Evolutionary conservation across 768 basidiomycete genomes (phyloP), one percentile per base, ranked within the genome.

Genomic region (Omphalotus guepiniiformis): DNA sequence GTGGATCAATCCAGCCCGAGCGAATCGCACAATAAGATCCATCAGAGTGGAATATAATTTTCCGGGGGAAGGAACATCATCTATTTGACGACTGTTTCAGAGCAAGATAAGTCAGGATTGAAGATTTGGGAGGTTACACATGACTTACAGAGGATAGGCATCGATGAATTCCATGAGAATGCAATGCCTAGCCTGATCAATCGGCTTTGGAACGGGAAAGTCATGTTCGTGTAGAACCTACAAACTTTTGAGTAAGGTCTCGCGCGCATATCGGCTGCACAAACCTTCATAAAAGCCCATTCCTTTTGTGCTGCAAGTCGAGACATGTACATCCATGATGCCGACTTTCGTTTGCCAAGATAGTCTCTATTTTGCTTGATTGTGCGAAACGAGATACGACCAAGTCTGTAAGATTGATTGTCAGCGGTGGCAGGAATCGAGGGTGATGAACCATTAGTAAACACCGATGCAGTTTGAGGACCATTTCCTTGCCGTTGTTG

Each of bases 301-400:
- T 99, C 96, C 62, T 97, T 98, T 69, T 95, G 87, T 7, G 96
- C 96, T 15, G 94, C 87, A 38, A 99, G 68, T 18, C 96, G 80
- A 18, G 92, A 94, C 90, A 99, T 91, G 68, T 97, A 98, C 93
- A 98, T 96, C 96, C 96, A 99, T 15, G 91, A 91, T 1, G 96
- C 95, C 15, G 87, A 90, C 66, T 93, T 93, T 34, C 96, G 80
- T 65, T 93, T 95, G 19, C 94, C 92, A 47, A 99, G 71, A 62
- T 98, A 99, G 61, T 99, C 96, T 50, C 96, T 76, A 61, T 98
- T 98, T 57, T 85, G 78, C 68, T 99, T 99, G 70, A 99, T 93
- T 0, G 92, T 83, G 34, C 96, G 85, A 70, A 99, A 99, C 0
- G 94, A 97, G 56, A 97, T 83, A n/a, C 96, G 88, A 27, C 96